Conservation (phyloP, 306 rosid species). For the Fragaria iinumae region DNA sequence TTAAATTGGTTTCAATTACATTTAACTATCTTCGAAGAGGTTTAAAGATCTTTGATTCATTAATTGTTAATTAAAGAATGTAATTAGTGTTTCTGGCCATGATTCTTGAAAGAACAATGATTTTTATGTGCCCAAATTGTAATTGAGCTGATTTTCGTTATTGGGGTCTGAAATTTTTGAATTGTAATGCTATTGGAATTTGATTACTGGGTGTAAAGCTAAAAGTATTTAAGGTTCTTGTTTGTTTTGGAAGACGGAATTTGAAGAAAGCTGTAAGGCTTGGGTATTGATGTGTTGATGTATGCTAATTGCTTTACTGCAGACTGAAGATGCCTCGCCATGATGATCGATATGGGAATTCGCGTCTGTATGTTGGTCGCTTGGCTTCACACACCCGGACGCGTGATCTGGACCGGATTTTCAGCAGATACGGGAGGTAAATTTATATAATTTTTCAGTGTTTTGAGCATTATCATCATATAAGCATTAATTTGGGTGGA, state of each 20-base stretch:
- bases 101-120: background rate
- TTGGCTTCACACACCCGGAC: constrained; percentile 65
- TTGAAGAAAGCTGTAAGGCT: background rate
- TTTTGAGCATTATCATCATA: background rate
- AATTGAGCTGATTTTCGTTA: background rate
- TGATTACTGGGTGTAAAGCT: background rate
- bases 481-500: background rate
- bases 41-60: background rate
- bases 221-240: background rate
- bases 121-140: too few species aligned
- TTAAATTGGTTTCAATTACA: background rate
- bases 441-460: too few species aligned
- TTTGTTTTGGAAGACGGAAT: background rate
- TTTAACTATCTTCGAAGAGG: background rate
- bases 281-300: background rate
- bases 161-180: background rate
- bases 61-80: background rate
- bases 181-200: background rate
- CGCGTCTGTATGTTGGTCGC: constrained; percentile 73
- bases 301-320: background rate
- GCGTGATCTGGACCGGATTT: constrained; percentile 66
- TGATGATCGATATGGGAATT: constrained; percentile 65
- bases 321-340: constrained; percentile 70
- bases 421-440: constrained; percentile 78
- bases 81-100: background rate